Percentiles rank a stretch among this genome's conserved stretches.
Conservation (phyloP, 768 basidiomycete species). For the Lentinula lateritia region DNA sequence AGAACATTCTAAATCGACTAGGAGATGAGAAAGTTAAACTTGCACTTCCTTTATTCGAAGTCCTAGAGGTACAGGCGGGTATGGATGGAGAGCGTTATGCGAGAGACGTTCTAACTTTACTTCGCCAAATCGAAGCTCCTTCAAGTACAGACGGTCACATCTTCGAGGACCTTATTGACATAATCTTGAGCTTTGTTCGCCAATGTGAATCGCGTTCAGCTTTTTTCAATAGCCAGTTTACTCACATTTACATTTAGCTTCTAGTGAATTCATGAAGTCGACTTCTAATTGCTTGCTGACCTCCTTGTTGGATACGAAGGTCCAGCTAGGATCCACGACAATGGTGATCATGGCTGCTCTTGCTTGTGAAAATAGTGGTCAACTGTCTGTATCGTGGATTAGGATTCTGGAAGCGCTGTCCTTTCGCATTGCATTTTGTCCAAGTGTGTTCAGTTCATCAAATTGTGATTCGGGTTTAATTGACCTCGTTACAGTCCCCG, state of each 20-base stretch:
- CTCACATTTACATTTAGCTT: background rate
- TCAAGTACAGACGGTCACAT: constrained; percentile 30
- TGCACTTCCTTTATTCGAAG: constrained; percentile 46
- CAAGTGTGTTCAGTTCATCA: constrained; percentile 31
- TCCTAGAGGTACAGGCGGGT: constrained; percentile 38
- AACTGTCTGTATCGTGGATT: constrained; percentile 42
- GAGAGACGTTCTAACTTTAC: constrained; percentile 38
- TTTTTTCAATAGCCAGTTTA: background rate
- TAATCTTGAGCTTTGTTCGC: constrained; percentile 43
- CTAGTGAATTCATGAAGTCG: constrained; percentile 41
- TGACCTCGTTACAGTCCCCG: constrained; percentile 38
- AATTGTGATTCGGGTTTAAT: background rate
- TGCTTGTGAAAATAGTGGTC: constrained; percentile 54
- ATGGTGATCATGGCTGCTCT: constrained; percentile 67
- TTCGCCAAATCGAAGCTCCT: constrained; percentile 30
- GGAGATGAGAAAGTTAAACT: constrained; percentile 32
- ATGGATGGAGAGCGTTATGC: constrained; percentile 59
- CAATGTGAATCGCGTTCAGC: constrained; percentile 30
- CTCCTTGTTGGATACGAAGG: constrained; percentile 32
- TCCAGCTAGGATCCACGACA: constrained; percentile 45
- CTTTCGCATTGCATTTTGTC: constrained; percentile 30
- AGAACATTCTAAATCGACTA: constrained; percentile 27
- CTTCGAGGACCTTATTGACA: constrained; percentile 53
- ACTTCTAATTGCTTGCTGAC: constrained; percentile 42
- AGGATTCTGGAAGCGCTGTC: constrained; percentile 44